Evolutionary conservation across 2,329 filamentous ascomycete genomes (phyloP).

Genomic region (Aspergillus sp.): DNA sequence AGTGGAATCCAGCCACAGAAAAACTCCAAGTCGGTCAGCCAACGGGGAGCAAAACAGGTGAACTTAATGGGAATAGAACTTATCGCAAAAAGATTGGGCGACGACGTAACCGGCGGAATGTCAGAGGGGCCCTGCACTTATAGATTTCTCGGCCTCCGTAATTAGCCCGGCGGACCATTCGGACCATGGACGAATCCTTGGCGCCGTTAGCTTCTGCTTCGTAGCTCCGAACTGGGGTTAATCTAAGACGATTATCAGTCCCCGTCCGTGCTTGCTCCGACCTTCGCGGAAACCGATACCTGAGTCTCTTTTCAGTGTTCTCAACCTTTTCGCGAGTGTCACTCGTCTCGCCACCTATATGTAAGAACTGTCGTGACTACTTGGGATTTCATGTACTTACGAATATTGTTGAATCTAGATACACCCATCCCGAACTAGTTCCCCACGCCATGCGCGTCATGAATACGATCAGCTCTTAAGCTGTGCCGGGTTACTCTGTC

Average conservation of each 20-base stretch:
- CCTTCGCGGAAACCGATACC: background rate
- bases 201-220: background rate
- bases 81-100: slow-evolving; percentile 1
- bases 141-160: slow-evolving; percentile 24
- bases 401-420: background rate
- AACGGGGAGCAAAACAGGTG: slow-evolving; percentile 1
- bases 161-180: background rate
- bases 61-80: background rate
- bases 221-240: background rate
- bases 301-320: background rate
- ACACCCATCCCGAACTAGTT: background rate
- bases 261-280: background rate
- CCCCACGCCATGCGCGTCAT: slow-evolving; percentile 14
- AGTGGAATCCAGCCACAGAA: background rate
- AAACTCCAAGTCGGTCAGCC: background rate
- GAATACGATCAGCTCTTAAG: slow-evolving; percentile 8
- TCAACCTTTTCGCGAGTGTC: background rate
- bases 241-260: background rate
- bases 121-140: slow-evolving; percentile 29
- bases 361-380: background rate
- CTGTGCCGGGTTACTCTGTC: slow-evolving; percentile 6
- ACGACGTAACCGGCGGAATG: slow-evolving; percentile 28
- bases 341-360: background rate
- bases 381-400: background rate
- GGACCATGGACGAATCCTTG: slow-evolving; percentile 11